Evolutionary conservation across 2,329 filamentous ascomycete species (phyloP).

Genomic region (Elsinoe necatrix): DNA sequence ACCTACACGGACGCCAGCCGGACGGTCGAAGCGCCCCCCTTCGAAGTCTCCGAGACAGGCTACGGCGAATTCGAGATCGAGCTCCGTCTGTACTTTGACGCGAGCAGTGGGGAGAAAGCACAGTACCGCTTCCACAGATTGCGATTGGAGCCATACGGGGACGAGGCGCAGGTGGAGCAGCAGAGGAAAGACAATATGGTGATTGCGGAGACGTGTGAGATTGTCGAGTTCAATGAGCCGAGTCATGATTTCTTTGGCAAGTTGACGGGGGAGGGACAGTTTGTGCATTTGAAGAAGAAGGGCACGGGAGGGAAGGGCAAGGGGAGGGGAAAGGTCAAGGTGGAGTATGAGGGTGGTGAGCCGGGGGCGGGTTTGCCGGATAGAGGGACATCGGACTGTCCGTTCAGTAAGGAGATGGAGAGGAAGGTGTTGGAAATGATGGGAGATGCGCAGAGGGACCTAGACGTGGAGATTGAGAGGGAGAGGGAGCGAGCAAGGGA

Average conservation of each 20-base stretch:
- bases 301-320: conserved; percentile 50
- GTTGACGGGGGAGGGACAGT: conserved; percentile 64
- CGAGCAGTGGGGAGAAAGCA: conserved; percentile 82
- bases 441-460: conserved; percentile 18
- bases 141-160: conserved; percentile 81
- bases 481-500: conserved; percentile 18
- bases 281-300: conserved; percentile 44
- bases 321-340: conserved; percentile 40
- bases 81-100: conserved; percentile 86
- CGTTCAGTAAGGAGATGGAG: conserved; percentile 18
- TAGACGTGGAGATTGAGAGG: conserved; percentile 18
- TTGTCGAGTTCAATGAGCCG: conserved; percentile 95
- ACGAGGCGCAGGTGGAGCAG: conserved; percentile 61
- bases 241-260: conserved; percentile 86
- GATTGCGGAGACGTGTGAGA: conserved; percentile 76
- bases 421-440: conserved; percentile 19
- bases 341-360: conserved; percentile 49
- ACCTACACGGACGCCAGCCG: conserved; percentile 88
- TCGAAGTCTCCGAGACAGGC: conserved; percentile 82
- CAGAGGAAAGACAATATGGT: conserved; percentile 58
- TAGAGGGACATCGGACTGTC: conserved; percentile 52
- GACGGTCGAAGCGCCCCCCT: conserved; percentile 67
- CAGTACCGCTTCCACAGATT: conserved; percentile 93
- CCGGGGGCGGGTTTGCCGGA: conserved; percentile 68
- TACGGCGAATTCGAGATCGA: conserved; percentile 98